Conservation (phyloP, 1,284 basidiomycete genomes). For the Wolfiporia cocos region DNA sequence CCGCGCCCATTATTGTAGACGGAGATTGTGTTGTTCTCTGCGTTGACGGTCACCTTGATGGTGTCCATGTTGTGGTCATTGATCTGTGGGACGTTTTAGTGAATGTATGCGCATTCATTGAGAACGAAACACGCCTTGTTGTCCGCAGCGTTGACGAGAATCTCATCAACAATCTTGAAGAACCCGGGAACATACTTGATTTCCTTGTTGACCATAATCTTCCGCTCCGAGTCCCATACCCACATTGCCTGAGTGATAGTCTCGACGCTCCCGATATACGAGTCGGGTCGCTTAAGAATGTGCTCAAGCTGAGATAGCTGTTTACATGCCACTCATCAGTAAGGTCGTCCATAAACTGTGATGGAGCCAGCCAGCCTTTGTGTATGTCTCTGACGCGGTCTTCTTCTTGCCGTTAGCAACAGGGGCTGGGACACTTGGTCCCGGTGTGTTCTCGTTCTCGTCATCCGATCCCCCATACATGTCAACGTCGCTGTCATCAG, state of each 20-base stretch:
- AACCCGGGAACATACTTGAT: conserved; percentile 96
- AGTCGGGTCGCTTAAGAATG: conserved; percentile 94
- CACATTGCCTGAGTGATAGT: conserved; percentile 83
- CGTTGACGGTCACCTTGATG: conserved; percentile 84
- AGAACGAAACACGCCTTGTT: conserved; percentile 71
- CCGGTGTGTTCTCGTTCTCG: conserved; percentile 38
- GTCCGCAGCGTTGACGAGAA: conserved; percentile 98
- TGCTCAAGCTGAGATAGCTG: conserved; percentile 97
- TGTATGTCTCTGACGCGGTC: conserved; percentile 88
- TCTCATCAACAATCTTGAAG: conserved; percentile 99
- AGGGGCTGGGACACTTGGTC: conserved; percentile 27
- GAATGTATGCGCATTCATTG: conserved; percentile 3
- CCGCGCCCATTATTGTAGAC: conserved; percentile 96
- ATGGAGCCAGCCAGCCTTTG: conserved; percentile 60
- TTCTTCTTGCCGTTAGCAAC: conserved; percentile 57
- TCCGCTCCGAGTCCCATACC: conserved; percentile 80
- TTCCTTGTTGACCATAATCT: conserved; percentile 76
- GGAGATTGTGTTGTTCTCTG: conserved; percentile 82
- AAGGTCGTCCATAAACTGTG: conserved; percentile 1
- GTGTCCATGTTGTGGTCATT: conserved; percentile 87
- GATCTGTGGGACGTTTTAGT: conserved; percentile 47
- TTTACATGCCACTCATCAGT: conserved; percentile 4
- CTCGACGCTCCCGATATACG: conserved; percentile 96
- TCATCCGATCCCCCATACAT: conserved; percentile 37
- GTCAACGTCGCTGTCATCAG: conserved; percentile 29